Evolutionary conservation across 2,329 filamentous ascomycete species (phyloP), one percentile per base, ranked within the genome.

Genomic region (Conoideocrella luteorostrata): DNA sequence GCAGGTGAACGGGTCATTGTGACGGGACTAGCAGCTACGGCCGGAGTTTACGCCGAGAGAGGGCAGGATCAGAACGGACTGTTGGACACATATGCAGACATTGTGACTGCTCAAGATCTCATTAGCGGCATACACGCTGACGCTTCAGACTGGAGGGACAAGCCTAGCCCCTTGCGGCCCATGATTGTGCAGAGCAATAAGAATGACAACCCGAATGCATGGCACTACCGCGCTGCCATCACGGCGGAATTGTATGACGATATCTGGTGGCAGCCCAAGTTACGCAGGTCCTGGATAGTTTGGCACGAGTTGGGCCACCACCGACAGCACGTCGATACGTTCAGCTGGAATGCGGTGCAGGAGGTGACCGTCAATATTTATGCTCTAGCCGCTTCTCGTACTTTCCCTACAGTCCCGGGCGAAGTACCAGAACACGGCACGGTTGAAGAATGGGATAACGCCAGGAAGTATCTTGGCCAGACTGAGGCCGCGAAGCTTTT

Each of bases 281-380:
- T 43, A 3, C 3, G n/a, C 5, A 6, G 7, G 29, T 43, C 44
- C 7, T 46, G 40, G 44, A 39, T 12, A 29, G 21, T 43, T 2
- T 46, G 40, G 39, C 44, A 46, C 17, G 44, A 46, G 20, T 29
- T 46, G 11, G 43, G 43, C 21, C 43, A 41, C n/a, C 23, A 37
- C 10, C 43, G 43, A 6, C 43, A 41, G 22, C 43, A 45, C 13
- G 17, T 13, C 3, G 7, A 1, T 2, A 41, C 43, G 11, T 45
- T 37, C 38, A 41, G 30, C 38, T 45, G 43, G 43, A n/a, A 18
- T 3, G 26, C 10, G 7, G 5, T 30, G 34, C 21, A 9, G 15
- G 39, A 46, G 20, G 26, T 22, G 3, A 46, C 35, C 12, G 39
- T 30, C 26, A 43, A 46, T 22, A 46, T 46, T n/a, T 46, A 46